Evolutionary conservation across 2,329 filamentous ascomycete species (phyloP).

Genomic region (Penicillium glabrum): DNA sequence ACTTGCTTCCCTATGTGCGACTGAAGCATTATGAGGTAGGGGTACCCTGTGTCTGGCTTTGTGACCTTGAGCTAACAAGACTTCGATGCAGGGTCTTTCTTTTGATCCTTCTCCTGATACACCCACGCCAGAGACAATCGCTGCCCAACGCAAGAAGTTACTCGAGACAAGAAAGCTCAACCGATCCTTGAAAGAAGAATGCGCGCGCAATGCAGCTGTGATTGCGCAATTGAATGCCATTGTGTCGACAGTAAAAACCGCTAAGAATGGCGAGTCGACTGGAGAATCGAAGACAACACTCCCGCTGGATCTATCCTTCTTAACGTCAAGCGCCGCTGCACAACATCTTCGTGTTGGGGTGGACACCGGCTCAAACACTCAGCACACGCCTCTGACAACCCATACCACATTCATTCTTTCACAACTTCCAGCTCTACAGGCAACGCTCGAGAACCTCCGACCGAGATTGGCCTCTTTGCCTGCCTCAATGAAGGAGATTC

Average conservation of each 20-base stretch:
- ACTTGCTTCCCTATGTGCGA: conserved; percentile 73
- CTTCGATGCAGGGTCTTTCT: conserved; percentile 34
- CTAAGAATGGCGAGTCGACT: conserved; percentile 17
- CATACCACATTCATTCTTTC: conserved; percentile 70
- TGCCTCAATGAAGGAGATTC: conserved; percentile 34
- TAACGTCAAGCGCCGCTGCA: conserved; percentile 52
- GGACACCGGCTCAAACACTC: conserved; percentile 33
- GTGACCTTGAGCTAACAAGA: neutral
- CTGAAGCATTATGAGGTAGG: conserved; percentile 79
- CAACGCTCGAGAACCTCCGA: conserved; percentile 66
- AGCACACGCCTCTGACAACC: conserved; percentile 43
- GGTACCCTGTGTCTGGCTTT: neutral
- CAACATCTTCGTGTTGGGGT: conserved; percentile 47
- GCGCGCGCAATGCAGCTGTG: conserved; percentile 68
- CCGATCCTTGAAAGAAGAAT: conserved; percentile 67
- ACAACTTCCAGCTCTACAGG: conserved; percentile 76
- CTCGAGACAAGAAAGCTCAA: conserved; percentile 78
- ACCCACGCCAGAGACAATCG: conserved; percentile 67
- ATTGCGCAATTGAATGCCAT: conserved; percentile 64
- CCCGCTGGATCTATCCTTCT: conserved; percentile 53
- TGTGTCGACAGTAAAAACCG: conserved; percentile 40
- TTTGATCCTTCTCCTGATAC: conserved; percentile 35
- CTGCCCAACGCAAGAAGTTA: conserved; percentile 69
- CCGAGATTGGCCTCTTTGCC: conserved; percentile 59
- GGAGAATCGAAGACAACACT: conserved; percentile 18